Evolutionary conservation across 2,329 filamentous ascomycete species (phyloP).

Genomic region (Colletotrichum simmondsii): DNA sequence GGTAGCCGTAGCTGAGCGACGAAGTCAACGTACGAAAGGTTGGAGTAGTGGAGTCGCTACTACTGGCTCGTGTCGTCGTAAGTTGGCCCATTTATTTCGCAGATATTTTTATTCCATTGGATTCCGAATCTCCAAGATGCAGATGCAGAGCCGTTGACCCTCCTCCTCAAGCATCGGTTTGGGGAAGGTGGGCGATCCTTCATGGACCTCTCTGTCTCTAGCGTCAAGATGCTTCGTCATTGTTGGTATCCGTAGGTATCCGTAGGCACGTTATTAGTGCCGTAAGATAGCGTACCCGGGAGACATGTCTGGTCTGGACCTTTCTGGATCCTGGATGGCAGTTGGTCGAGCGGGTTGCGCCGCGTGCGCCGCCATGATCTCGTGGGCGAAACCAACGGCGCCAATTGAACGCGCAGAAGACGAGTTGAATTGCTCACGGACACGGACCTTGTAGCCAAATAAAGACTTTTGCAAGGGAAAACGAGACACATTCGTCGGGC

Average conservation of each 20-base stretch:
- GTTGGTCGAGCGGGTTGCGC: slow-evolving; percentile 1
- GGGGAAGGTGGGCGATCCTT: background rate
- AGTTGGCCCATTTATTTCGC: background rate
- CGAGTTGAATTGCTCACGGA: background rate
- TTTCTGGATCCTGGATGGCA: background rate
- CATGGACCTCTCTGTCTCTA: background rate
- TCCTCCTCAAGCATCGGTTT: background rate
- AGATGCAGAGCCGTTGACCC: background rate
- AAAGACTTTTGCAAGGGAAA: background rate
- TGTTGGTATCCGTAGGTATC: background rate
- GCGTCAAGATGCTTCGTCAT: background rate
- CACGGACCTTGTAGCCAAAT: slow-evolving; percentile 1
- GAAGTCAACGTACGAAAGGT: background rate
- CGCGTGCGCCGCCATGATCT: slow-evolving; percentile 23
- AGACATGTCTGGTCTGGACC: background rate
- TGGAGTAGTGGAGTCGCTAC: background rate
- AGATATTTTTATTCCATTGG: background rate
- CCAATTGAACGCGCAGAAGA: slow-evolving; percentile 11
- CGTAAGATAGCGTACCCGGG: background rate
- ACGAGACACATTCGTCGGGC: background rate
- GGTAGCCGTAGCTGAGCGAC: background rate
- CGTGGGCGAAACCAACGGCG: slow-evolving; percentile 31
- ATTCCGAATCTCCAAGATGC: background rate
- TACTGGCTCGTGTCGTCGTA: background rate
- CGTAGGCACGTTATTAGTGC: background rate